phyloP scores from a whole-genome alignment of 305 asterid species.

The Salvia sclarea region DNA sequence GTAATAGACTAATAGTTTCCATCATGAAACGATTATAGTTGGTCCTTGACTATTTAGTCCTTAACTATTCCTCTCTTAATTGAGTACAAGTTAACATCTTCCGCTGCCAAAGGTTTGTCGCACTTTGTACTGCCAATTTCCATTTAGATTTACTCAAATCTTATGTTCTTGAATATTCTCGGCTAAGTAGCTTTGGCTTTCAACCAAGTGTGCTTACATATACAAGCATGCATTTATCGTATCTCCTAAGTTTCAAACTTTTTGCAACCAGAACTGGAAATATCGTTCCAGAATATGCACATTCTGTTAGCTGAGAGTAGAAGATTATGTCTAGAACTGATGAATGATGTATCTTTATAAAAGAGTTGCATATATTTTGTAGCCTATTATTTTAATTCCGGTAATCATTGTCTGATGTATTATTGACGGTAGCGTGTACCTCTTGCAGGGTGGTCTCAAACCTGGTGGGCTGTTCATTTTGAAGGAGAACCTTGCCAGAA shows the following conservation, averaged over 20 bases:
- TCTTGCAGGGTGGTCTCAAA: conserved; percentile 74
- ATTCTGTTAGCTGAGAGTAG: background rate
- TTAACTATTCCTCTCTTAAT: background rate
- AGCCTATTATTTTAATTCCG: background rate
- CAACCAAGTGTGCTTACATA: conserved; percentile 1
- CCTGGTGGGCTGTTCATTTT: conserved; percentile 82
- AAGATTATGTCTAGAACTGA: background rate
- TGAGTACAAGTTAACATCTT: background rate
- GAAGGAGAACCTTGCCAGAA: conserved; percentile 87
- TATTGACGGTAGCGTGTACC: conserved; percentile 7
- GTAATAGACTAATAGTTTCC: conserved; percentile 36
- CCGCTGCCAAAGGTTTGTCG: background rate
- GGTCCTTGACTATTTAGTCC: background rate
- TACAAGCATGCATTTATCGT: conserved; percentile 4
- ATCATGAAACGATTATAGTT: background rate
- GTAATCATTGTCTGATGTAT: background rate
- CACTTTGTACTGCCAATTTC: background rate
- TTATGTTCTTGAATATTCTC: background rate
- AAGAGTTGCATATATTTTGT: background rate
- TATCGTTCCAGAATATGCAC: background rate
- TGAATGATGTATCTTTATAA: background rate
- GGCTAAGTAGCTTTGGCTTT: background rate
- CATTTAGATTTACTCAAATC: background rate
- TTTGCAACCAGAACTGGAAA: background rate
- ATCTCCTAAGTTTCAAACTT: background rate